Percentiles rank a stretch among this genome's conserved stretches.
phyloP scores from a whole-genome alignment of 306 rosid genomes.

The Morella rubra region DNA sequence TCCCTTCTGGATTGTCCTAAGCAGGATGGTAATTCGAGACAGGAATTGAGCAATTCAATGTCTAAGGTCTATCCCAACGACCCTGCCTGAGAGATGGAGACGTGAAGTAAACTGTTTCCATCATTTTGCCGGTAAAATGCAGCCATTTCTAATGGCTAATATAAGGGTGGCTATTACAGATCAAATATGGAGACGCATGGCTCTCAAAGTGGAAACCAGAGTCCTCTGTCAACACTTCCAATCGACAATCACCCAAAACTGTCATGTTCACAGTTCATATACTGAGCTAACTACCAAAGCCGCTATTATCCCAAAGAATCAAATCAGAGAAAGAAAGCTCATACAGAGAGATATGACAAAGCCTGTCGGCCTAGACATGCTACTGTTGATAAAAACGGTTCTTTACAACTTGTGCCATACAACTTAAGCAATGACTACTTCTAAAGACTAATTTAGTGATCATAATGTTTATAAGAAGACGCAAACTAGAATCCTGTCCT shows the following conservation, averaged over 20 bases:
- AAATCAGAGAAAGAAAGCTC: background rate
- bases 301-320: background rate
- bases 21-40: too few species aligned
- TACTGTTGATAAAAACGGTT: background rate
- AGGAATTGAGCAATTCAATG: too few species aligned
- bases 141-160: background rate
- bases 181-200: background rate
- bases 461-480: constrained; percentile 6
- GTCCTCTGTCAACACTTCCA: background rate
- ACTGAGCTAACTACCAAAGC: background rate
- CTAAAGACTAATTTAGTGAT: constrained; percentile 10
- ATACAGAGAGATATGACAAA: constrained; percentile 9
- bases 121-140: background rate
- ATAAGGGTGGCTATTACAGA: background rate
- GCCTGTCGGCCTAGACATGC: constrained; percentile 1
- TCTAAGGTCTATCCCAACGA: too few species aligned
- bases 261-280: background rate
- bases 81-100: too few species aligned
- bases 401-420: constrained; percentile 20
- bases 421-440: constrained; percentile 13
- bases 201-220: background rate
- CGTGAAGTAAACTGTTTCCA: background rate
- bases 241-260: background rate
- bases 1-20: too few species aligned
- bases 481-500: constrained; percentile 13